Conservation (phyloP, 2,329 filamentous ascomycete species). For the Alternaria postmessia region DNA sequence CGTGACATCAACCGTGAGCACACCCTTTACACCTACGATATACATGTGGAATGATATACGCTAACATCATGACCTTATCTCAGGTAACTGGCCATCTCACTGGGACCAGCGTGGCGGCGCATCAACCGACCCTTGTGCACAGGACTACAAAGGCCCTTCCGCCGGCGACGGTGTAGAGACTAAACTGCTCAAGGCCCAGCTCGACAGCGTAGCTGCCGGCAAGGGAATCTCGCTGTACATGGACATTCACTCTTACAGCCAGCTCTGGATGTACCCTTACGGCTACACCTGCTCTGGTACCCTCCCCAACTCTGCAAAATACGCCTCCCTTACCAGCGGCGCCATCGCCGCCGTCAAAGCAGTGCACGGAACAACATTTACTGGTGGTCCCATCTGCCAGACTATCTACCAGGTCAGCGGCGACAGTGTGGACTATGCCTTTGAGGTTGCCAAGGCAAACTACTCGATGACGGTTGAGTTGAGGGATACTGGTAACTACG, state of each 20-base stretch:
- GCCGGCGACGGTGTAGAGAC: conserved; percentile 49
- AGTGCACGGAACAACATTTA: conserved; percentile 58
- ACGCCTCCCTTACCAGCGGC: conserved; percentile 60
- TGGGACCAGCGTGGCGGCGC: conserved; percentile 46
- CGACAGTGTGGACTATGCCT: conserved; percentile 56
- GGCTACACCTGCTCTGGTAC: conserved; percentile 65
- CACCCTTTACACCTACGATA: not conserved
- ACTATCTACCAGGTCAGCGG: conserved; percentile 68
- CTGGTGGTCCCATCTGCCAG: conserved; percentile 61
- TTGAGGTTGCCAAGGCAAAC: conserved; percentile 53
- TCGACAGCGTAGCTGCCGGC: conserved; percentile 53
- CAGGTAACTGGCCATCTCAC: conserved; percentile 49
- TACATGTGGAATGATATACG: not conserved
- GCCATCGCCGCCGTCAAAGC: conserved; percentile 64
- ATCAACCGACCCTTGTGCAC: conserved; percentile 46
- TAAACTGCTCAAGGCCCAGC: conserved; percentile 56
- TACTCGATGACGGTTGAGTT: conserved; percentile 61
- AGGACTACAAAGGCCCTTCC: conserved; percentile 49
- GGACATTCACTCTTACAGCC: conserved; percentile 69
- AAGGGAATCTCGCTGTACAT: conserved; percentile 68
- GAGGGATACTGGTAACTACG: conserved; percentile 58
- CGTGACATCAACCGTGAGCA: conserved; percentile 48
- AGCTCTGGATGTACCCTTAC: conserved; percentile 61
- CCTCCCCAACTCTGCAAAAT: conserved; percentile 58
- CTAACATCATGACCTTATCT: not conserved